phyloP scores from a whole-genome alignment of 1,139 yeast species.

The Taiozyma sp. region DNA sequence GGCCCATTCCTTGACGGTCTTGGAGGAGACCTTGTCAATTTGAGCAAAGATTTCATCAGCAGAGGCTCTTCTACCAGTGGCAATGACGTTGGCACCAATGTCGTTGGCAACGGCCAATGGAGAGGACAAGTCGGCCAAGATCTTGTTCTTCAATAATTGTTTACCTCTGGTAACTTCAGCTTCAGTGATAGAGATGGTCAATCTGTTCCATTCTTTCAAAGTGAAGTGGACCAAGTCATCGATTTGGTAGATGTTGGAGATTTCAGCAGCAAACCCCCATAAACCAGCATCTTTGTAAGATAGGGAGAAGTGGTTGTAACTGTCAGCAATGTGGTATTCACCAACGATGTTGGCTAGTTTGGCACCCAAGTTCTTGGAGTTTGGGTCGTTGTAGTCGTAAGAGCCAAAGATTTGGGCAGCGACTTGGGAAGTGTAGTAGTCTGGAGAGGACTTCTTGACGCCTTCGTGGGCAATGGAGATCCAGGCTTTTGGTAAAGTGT shows the following conservation, averaged over 20 bases:
- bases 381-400: conserved; percentile 49
- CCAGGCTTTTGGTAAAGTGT: conserved; percentile 77
- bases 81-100: conserved; percentile 57
- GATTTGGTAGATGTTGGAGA: conserved; percentile 51
- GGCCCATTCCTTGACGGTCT: conserved; percentile 70
- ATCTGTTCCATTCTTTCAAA: conserved; percentile 83
- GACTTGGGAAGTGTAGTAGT: conserved; percentile 66
- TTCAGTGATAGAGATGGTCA: conserved; percentile 67
- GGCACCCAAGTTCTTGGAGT: conserved; percentile 70
- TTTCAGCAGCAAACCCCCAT: conserved; percentile 75
- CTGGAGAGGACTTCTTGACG: conserved; percentile 58
- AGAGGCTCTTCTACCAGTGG: conserved; percentile 58
- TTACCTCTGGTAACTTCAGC: conserved; percentile 79
- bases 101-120: conserved; percentile 49
- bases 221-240: conserved; percentile 79
- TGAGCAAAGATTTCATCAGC: conserved; percentile 53
- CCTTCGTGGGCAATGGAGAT: conserved; percentile 71
- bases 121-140: conserved; percentile 43
- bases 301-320: conserved; percentile 63
- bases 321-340: conserved; percentile 70
- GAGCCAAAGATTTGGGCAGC: conserved; percentile 69
- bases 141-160: conserved; percentile 58
- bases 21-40: conserved; percentile 59
- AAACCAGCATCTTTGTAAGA: conserved; percentile 76
- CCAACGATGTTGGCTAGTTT: conserved; percentile 73